phyloP scores from a whole-genome alignment of 1,139 yeast species.

The Nakaseomyces glabratus region DNA sequence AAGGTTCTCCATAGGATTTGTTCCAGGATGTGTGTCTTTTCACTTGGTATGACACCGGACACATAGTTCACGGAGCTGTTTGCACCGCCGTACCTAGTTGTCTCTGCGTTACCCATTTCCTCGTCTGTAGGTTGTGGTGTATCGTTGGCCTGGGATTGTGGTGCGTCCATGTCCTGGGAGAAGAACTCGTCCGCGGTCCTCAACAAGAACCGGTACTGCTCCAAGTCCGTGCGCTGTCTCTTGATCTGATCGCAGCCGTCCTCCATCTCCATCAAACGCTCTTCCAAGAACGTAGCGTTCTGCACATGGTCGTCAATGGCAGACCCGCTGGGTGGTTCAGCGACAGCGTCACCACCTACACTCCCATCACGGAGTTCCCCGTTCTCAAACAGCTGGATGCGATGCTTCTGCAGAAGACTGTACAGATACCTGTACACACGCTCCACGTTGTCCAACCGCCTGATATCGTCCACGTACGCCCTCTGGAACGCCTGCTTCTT shows the following conservation, averaged over 20 bases:
- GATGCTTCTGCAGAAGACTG: constrained; percentile 41
- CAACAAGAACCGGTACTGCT: constrained; percentile 61
- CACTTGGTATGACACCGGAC: constrained; percentile 74
- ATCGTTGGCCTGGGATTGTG: not conserved
- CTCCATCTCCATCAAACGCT: constrained; percentile 47
- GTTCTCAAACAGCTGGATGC: constrained; percentile 42
- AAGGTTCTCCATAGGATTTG: constrained; percentile 88
- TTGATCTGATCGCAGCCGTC: constrained; percentile 48
- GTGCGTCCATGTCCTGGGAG: constrained; percentile 14
- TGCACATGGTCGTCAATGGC: constrained; percentile 71
- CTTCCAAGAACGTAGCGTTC: constrained; percentile 54
- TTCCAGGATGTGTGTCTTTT: constrained; percentile 62
- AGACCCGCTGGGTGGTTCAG: constrained; percentile 40
- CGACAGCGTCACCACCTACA: constrained; percentile 10
- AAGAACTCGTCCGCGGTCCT: constrained; percentile 64
- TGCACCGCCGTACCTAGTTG: constrained; percentile 11
- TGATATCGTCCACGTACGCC: constrained; percentile 72
- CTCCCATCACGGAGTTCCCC: constrained; percentile 13
- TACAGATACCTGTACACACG: constrained; percentile 43
- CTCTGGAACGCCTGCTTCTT: constrained; percentile 77
- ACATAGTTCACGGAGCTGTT: constrained; percentile 47
- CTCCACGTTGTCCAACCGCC: constrained; percentile 55
- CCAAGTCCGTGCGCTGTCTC: constrained; percentile 45
- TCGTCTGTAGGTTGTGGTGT: constrained; percentile 8
- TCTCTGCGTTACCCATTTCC: constrained; percentile 11